Conservation (phyloP, 1,284 basidiomycete genomes). For the Xanthoconium separans region DNA sequence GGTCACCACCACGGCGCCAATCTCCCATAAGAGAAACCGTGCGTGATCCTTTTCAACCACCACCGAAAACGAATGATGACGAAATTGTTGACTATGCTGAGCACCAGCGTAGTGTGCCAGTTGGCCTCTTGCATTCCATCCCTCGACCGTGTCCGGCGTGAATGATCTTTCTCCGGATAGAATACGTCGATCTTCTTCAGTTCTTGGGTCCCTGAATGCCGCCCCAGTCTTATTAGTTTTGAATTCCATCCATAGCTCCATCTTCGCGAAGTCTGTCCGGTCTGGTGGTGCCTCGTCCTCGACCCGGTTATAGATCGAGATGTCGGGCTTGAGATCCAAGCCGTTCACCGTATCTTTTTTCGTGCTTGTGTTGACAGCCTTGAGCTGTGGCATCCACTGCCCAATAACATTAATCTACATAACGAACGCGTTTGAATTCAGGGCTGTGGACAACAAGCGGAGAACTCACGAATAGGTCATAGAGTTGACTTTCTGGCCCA, state of each 20-base stretch:
- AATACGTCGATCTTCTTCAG: neutral
- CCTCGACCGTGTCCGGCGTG: neutral
- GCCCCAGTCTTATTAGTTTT: neutral
- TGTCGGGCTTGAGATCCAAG: neutral
- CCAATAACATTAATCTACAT: neutral
- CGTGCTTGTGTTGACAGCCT: neutral
- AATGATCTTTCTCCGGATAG: neutral
- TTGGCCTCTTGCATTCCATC: neutral
- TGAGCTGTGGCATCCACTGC: neutral
- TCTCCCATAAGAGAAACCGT: conserved; percentile 27
- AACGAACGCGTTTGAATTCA: neutral
- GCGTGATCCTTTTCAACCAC: conserved; percentile 12
- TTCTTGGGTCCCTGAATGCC: neutral
- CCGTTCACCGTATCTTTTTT: neutral
- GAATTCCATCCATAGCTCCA: neutral
- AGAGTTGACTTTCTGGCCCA: neutral
- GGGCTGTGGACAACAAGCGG: neutral
- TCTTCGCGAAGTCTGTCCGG: neutral
- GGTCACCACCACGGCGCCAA: conserved; percentile 17
- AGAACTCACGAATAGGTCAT: neutral
- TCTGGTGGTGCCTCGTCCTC: neutral
- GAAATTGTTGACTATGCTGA: conserved; percentile 12
- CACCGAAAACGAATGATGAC: conserved; percentile 17
- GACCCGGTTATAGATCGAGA: neutral
- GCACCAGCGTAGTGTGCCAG: conserved; percentile 6